Evolutionary conservation across 345 rosid genomes (phyloP).

Genomic region (Eucalyptus virginea): DNA sequence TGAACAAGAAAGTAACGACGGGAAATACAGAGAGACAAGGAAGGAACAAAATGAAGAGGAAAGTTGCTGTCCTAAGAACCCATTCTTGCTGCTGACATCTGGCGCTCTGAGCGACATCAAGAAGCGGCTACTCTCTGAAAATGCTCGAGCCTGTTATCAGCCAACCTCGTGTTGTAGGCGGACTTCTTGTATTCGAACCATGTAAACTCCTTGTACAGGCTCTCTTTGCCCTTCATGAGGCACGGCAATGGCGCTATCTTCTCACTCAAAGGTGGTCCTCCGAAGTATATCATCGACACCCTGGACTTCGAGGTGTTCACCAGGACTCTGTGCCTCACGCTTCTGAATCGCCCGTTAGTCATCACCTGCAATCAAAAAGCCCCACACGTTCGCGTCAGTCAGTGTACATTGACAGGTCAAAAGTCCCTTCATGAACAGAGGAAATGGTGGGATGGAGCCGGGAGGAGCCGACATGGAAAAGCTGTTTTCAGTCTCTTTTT

Average conservation of each 20-base stretch:
- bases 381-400: neutral
- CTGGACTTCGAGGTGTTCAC: slow-evolving; percentile 45
- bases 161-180: slow-evolving; percentile 47
- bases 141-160: slow-evolving; percentile 49
- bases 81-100: neutral
- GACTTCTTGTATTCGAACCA: slow-evolving; percentile 79
- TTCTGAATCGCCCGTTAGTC: slow-evolving; percentile 87
- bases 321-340: slow-evolving; percentile 83
- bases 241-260: slow-evolving; percentile 48
- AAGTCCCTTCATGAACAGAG: neutral
- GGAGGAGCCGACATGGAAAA: neutral
- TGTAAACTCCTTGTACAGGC: slow-evolving; percentile 68
- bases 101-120: neutral
- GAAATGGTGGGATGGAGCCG: neutral
- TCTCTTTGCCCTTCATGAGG: slow-evolving; percentile 42
- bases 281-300: slow-evolving; percentile 80
- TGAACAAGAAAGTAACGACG: neutral
- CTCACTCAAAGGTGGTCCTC: slow-evolving; percentile 67
- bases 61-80: neutral
- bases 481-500: neutral
- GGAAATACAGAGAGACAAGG: neutral
- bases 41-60: neutral
- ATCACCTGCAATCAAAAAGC: slow-evolving; percentile 29
- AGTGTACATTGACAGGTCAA: neutral
- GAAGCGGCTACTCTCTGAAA: slow-evolving; percentile 39